Evolutionary conservation across 495 filamentous ascomycete genomes (phyloP).

Genomic region (Penicillium angulare): DNA sequence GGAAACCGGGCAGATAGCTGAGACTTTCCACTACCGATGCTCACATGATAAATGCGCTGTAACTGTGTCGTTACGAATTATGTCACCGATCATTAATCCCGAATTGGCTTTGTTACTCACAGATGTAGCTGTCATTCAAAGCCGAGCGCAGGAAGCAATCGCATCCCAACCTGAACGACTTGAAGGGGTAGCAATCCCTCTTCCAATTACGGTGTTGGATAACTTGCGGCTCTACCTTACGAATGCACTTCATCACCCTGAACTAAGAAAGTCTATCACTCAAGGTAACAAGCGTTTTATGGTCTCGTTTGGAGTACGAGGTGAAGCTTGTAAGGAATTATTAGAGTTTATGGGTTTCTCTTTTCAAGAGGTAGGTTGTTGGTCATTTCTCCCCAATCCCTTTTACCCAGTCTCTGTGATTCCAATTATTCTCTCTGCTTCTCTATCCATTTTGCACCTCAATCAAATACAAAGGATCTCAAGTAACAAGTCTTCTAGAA

Average conservation of each 20-base stretch:
- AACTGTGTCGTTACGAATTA: constrained; percentile 53
- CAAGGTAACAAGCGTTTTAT: constrained; percentile 70
- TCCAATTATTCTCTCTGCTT: no score
- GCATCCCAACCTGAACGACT: constrained; percentile 58
- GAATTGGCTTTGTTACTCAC: constrained; percentile 54
- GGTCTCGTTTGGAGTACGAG: constrained; percentile 60
- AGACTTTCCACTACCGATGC: constrained; percentile 58
- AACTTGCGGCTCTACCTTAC: constrained; percentile 61
- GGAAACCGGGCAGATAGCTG: constrained; percentile 33
- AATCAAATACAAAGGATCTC: neutral
- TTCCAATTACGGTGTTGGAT: constrained; percentile 48
- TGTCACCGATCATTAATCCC: constrained; percentile 50
- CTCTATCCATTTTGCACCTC: no score
- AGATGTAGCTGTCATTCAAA: constrained; percentile 51
- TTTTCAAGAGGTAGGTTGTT: constrained; percentile 30
- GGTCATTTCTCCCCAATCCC: neutral
- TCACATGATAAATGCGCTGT: constrained; percentile 55
- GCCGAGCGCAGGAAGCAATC: constrained; percentile 52
- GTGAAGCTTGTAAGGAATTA: constrained; percentile 57
- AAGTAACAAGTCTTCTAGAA: constrained; percentile 24
- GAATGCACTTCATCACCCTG: constrained; percentile 53
- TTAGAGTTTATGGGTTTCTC: constrained; percentile 64
- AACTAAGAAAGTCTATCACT: constrained; percentile 55
- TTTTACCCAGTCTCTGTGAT: neutral
- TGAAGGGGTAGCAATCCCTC: constrained; percentile 47